These are phyloP conservation scores for Globisporangium mamillatum DNA, from an alignment of 352 stramenopile species.

Conservation along the genomic window DNA sequence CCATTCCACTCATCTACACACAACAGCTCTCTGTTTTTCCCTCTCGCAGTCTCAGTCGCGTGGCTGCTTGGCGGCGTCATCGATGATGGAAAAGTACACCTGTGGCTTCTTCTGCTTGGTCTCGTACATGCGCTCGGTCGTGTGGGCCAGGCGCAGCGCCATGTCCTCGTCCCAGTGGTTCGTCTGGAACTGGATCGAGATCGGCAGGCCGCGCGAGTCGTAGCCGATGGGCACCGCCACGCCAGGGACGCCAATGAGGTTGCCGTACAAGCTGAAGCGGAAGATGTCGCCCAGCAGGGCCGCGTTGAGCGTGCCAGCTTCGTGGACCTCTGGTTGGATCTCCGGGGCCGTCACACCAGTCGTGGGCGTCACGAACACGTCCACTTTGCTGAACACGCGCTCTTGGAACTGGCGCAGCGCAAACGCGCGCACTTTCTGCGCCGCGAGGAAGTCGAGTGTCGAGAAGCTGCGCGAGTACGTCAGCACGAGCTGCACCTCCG, in stretches of 20 bases:
- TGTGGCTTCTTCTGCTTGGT: conserved; percentile 44
- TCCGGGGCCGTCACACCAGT: conserved; percentile 72
- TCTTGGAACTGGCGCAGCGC: conserved; percentile 71
- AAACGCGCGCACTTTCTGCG: conserved; percentile 82
- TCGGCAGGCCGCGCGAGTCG: conserved; percentile 56
- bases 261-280: conserved; percentile 82
- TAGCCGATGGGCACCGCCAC: conserved; percentile 74
- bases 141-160: conserved; percentile 65
- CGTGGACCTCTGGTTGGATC: conserved; percentile 46
- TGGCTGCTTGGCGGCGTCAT: conserved; percentile 32
- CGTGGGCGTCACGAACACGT: conserved; percentile 89
- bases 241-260: conserved; percentile 85
- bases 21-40: neutral
- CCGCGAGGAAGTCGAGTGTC: conserved; percentile 78
- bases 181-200: conserved; percentile 79
- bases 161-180: conserved; percentile 75
- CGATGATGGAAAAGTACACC: conserved; percentile 67
- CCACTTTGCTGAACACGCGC: conserved; percentile 78
- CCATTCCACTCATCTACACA: neutral
- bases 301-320: conserved; percentile 56
- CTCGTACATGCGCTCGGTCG: conserved; percentile 40
- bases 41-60: conserved; percentile 4
- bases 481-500: conserved; percentile 74
- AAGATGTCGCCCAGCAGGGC: conserved; percentile 61
- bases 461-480: conserved; percentile 64